Evolutionary conservation across 768 basidiomycete species (phyloP), one percentile per base, ranked within the genome.

Genomic region (Collybiopsis confluens): DNA sequence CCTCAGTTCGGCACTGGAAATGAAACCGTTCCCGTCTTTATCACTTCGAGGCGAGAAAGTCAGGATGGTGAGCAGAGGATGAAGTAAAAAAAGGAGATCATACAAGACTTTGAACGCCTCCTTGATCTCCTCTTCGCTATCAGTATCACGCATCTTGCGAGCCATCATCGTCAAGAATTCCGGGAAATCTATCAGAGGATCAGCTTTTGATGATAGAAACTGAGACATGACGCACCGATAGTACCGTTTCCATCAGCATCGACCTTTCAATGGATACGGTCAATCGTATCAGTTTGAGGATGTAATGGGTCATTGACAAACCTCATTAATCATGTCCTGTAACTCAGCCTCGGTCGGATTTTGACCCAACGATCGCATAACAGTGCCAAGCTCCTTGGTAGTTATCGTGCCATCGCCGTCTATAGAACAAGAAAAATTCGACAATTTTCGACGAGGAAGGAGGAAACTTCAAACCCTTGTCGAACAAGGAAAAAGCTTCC

Each of bases 401-500:
- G 92, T 93, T 77, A 95, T 94, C 54, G 90, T 92, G 69, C 92
- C 92, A 77, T 95, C 92, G 60, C 89, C 90, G 62, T 94, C 92
- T 93, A 64, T 4, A 20, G n/a, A 33, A 36, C 38, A 49, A 54
- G 46, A 52, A 38, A 51, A 53, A 13, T 28, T 36, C 23, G 21
- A 48, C 33, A 13, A 13, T 6, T 26, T 10, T 18, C 24, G 23
- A 5, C 4, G 20, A 30, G 45, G 54, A 54, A 55, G 59, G 45
- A 52, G 42, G 46, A 41, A 23, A 45, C 70, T n/a, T n/a, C 78
- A 54, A 56, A 92, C 93, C 90, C 71, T 93, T 95, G 77, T 97
- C 93, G 70, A 98, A 98, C 20, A 98, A 81, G 55, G 94, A 92
- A 76, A 98, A 98, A 46, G 95, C 95, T 78, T 98, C 96, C 81